Conservation (phyloP, 2,329 filamentous ascomycete species). For the Stachybotrys elegans region DNA sequence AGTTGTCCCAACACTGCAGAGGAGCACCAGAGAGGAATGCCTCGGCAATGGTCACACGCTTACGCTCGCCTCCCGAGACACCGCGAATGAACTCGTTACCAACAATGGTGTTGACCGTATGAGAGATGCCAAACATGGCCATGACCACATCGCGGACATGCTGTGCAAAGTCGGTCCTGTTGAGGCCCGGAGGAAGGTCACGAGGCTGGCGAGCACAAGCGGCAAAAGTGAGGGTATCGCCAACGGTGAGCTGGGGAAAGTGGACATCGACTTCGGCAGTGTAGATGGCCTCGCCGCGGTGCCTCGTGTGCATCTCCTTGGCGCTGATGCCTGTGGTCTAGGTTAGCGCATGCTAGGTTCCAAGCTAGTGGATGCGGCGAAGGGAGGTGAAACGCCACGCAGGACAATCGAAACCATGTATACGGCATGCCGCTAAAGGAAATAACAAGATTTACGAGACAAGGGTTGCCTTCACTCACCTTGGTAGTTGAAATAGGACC, state of each 20-base stretch:
- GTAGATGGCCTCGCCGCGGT: conserved; percentile 78
- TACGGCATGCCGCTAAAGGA: too few species aligned
- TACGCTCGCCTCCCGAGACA: conserved; percentile 49
- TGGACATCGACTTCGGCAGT: conserved; percentile 77
- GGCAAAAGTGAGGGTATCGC: conserved; percentile 71
- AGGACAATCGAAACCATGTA: too few species aligned
- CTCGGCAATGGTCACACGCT: conserved; percentile 32
- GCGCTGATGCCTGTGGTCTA: conserved; percentile 51
- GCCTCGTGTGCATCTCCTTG: conserved; percentile 66
- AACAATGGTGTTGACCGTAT: conserved; percentile 63
- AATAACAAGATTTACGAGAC: too few species aligned
- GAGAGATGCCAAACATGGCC: conserved; percentile 65
- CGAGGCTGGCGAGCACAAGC: conserved; percentile 61
- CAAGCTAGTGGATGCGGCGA: too few species aligned
- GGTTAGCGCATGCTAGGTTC: too few species aligned
- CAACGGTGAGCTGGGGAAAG: conserved; percentile 68
- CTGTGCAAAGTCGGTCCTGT: conserved; percentile 44
- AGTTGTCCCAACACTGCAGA: conserved; percentile 69
- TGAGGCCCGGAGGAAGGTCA: conserved; percentile 49
- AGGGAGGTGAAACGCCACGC: too few species aligned
- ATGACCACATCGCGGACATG: conserved; percentile 64
- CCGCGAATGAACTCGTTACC: conserved; percentile 63
- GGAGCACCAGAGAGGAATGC: conserved; percentile 27
- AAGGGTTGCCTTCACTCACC: conserved; percentile 30
- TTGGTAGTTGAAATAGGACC: conserved; percentile 74